Percentiles rank a stretch among this genome's conserved stretches.
These are phyloP conservation scores for Gardenia jasminoides DNA, from an alignment of 257 asterid species.

Conservation along the genomic window DNA sequence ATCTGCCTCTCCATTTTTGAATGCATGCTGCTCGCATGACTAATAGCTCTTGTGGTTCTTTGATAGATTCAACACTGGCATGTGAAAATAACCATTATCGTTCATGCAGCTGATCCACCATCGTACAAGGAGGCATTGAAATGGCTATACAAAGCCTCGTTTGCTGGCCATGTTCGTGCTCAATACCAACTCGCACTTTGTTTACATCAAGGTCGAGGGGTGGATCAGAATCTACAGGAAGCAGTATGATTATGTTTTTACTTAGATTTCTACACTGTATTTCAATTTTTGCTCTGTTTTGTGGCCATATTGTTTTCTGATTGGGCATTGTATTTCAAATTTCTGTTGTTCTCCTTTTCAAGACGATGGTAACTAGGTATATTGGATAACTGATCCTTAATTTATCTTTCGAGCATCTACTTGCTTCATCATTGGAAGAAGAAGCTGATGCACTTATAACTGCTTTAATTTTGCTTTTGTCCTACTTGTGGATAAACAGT, in stretches of 20 bases:
- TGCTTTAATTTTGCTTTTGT: neutral
- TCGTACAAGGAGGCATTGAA: constrained; percentile 60
- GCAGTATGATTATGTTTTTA: constrained; percentile 46
- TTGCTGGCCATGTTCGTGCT: constrained; percentile 83
- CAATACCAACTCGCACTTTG: constrained; percentile 95
- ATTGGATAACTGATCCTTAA: neutral
- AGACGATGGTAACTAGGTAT: neutral
- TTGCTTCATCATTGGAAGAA: neutral
- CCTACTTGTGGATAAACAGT: neutral
- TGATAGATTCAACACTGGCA: neutral
- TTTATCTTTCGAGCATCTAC: neutral
- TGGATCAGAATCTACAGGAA: constrained; percentile 50
- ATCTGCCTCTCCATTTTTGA: no score
- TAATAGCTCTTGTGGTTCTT: neutral
- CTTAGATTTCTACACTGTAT: neutral
- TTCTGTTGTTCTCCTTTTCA: neutral
- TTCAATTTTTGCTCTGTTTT: neutral
- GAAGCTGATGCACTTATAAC: neutral
- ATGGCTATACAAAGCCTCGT: constrained; percentile 70
- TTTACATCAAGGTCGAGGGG: constrained; percentile 77
- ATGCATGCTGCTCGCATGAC: neutral
- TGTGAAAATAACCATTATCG: neutral
- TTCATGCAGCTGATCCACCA: constrained; percentile 62
- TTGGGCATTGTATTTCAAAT: neutral
- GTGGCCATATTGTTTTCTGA: neutral